Base-by-base conservation (phyloP, 2,329 filamentous ascomycete species). In the Ophiostoma ulmi region DNA sequence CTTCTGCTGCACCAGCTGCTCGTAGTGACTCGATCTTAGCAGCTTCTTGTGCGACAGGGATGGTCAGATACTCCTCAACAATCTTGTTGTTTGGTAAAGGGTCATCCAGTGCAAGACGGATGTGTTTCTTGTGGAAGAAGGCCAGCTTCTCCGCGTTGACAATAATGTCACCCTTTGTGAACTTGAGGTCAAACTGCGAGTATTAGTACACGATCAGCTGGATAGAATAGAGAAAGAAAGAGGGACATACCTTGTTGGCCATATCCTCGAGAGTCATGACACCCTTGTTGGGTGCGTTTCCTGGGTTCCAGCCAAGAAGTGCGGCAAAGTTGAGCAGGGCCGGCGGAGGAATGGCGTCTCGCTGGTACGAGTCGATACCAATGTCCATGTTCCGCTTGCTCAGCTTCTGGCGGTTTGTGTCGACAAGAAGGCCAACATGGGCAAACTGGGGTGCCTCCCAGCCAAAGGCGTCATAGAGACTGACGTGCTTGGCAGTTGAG, bases 131-230 rank as follows among this genome's bases (percentile, higher is more conserved):
- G 63, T 97, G 92, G 67, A 98, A 85, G 78, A 89, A 92, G 75
- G 87, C 86, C 20, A 98, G 85, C 77, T 98, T 99, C 67, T 89
- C 87, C 68, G 90, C 86, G 26, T 91, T 88, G 22, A 97, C 92
- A 17, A 91, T 90, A 7, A 94, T 92, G 78, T 97, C 94, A 11
- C 94, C 94, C 75, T 91, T 92, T 3, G 93, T 98, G 80, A 97
- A 96, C 77, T 93, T 93, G 74, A 97, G 84, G 65, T 89, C 88
- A 77, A 97, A 94, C 86, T 92, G 72, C 20, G 63, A 13, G 3
- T 17, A 1, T n/a, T 48, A 36, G 68, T 13, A 65, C 20, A 22
- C 11, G 31, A 14, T 63, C 31, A 20, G 36, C 35, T n/a, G 8
- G 17, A 35, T 22, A 5, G n/a, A 22, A 14, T 5, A 11, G 11